Conservation (phyloP, 2,329 filamentous ascomycete species). For the Ophiostoma sp. region DNA sequence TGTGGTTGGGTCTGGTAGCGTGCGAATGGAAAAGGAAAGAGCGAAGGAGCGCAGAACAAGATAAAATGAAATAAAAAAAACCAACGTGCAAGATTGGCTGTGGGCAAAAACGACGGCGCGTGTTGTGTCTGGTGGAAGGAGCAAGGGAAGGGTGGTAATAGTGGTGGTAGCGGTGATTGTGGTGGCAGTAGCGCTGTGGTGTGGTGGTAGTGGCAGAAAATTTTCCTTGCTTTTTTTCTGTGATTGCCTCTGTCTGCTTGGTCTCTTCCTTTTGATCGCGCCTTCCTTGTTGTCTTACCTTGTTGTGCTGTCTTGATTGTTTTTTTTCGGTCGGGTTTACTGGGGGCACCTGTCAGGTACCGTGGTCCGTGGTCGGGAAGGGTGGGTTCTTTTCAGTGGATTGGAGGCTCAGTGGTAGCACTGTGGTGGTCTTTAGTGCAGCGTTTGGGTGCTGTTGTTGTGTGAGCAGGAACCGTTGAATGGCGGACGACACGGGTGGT, state of each 20-base stretch:
- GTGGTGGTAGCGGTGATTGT: neutral
- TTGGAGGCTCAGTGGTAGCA: slow-evolving; percentile 26
- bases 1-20: slow-evolving; percentile 11
- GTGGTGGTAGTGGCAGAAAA: neutral
- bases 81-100: slow-evolving; percentile 8
- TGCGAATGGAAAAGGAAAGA: slow-evolving; percentile 17
- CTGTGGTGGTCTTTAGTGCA: slow-evolving; percentile 23
- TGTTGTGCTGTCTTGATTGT: slow-evolving; percentile 22
- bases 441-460: slow-evolving; percentile 10
- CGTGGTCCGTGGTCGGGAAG: slow-evolving; percentile 30
- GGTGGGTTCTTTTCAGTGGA: slow-evolving; percentile 29
- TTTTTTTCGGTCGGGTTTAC: slow-evolving; percentile 19
- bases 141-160: neutral
- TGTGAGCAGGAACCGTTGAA: slow-evolving; percentile 24
- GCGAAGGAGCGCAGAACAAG: slow-evolving; percentile 1
- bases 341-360: slow-evolving; percentile 31
- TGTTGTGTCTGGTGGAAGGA: neutral
- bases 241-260: neutral
- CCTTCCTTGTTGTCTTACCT: neutral
- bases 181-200: neutral
- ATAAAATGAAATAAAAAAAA: slow-evolving; percentile 16
- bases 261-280: neutral
- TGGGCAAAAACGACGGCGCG: neutral
- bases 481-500: slow-evolving; percentile 20
- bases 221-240: neutral